Base-by-base conservation (phyloP, 108 stramenopile species). In the Parietichytrium sp. region DNA sequence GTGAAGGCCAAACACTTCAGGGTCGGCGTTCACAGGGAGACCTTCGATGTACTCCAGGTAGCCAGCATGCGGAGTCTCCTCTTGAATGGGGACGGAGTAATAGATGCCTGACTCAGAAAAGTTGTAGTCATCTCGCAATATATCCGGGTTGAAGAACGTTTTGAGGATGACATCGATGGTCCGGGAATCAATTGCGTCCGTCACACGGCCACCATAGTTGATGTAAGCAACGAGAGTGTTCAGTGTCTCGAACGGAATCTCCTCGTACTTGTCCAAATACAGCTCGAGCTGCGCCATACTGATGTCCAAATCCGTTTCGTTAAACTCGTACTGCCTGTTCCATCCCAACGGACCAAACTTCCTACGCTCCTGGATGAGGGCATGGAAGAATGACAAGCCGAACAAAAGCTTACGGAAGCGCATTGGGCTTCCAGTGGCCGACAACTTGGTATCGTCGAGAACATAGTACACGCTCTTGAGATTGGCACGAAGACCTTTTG, bases 291-390 rank as follows among this genome's bases (percentile, higher is more conserved):
- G 90, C 3, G 84, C 55, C 49, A 53, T 79, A 79, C 84, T 84
- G 79, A 92, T 92, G 79, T 92, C 91, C 78, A 92, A 84, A 52
- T 92, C 91, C 23, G 90, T 90, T 52, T 89, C 89, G 82, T 92
- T 92, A 85, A 92, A 92, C 78, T 88, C 89, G 87, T 92, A 92
- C 4, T 86, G 88, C n/a, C 88, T 84, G 81, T 92, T 92, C 91
- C 91, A 92, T 13, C 91, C 91, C 12, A 92, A 78, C 0, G 91
- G 91, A 1, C 91, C 91, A 42, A 89, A 92, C 54, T 90, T 91
- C 55, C 87, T 86, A 4, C 91, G 52, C 84, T 92, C 91, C 42
- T 89, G 83, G 3, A 90, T 88, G 29, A 89, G 55, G 15, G 91
- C 91, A 54, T 92, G 91, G 86, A 90, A 92, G 85, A 91, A 92